A percentile compares a stretch with the other conserved stretches of the same genome.
These are phyloP conservation scores for Chaetomium cochliodes DNA, from an alignment of 495 filamentous ascomycete genomes.

Conservation along the genomic window DNA sequence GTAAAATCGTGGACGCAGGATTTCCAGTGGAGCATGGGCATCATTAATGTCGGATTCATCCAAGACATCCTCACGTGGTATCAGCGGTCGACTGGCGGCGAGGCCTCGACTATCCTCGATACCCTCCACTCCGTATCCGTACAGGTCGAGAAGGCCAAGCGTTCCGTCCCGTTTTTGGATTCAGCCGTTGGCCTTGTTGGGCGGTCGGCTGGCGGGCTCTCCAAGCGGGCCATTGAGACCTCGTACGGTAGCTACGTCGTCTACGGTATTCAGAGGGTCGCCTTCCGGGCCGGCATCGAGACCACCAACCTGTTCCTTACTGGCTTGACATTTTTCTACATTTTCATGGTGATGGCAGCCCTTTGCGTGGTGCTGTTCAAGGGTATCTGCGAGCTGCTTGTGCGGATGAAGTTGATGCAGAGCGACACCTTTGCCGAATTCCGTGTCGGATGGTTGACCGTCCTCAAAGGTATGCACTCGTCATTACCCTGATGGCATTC, in stretches of 20 bases:
- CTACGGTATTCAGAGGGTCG: conserved; percentile 84
- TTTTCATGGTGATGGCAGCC: conserved; percentile 72
- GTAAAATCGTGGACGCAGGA: conserved; percentile 96
- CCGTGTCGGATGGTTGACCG: conserved; percentile 72
- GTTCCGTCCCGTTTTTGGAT: conserved; percentile 46
- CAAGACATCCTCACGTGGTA: conserved; percentile 93
- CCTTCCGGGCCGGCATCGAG: conserved; percentile 82
- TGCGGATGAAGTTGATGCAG: conserved; percentile 74
- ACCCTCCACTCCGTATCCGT: conserved; percentile 75
- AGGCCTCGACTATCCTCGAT: conserved; percentile 75
- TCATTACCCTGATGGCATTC: not conserved
- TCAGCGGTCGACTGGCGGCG: conserved; percentile 88
- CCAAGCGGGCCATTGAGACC: conserved; percentile 48
- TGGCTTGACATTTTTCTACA: conserved; percentile 82
- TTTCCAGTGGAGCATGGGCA: conserved; percentile 98
- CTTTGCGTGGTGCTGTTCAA: conserved; percentile 78
- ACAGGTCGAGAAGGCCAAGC: conserved; percentile 68
- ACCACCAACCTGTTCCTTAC: conserved; percentile 93
- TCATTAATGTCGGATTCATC: conserved; percentile 84
- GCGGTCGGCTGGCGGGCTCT: conserved; percentile 46
- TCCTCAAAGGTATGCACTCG: conserved; percentile 32
- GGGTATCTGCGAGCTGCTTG: conserved; percentile 66
- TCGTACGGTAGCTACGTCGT: conserved; percentile 62
- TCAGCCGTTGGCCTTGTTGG: conserved; percentile 42
- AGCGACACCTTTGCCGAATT: conserved; percentile 90